Conservation (phyloP, 2,329 filamentous ascomycete species). For the Hypoxylon sp. region DNA sequence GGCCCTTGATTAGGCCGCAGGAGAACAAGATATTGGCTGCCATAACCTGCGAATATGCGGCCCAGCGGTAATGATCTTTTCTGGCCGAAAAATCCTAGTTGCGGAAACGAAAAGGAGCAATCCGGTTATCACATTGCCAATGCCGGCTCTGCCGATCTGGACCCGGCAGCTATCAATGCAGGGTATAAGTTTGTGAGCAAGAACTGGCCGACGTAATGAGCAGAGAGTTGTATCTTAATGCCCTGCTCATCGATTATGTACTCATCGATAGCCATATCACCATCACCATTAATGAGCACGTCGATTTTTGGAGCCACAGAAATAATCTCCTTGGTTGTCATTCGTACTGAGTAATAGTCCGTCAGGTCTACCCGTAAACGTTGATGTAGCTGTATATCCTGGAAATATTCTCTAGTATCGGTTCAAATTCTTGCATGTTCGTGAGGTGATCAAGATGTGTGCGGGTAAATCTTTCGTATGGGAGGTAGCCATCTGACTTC, state of each 20-base stretch:
- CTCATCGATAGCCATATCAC: conserved; percentile 47
- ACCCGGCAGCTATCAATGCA: conserved; percentile 57
- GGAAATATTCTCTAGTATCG: conserved; percentile 42
- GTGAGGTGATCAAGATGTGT: conserved; percentile 49
- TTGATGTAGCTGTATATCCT: conserved; percentile 46
- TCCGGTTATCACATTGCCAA: conserved; percentile 61
- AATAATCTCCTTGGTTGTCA: conserved; percentile 43
- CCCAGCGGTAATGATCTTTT: conserved; percentile 58
- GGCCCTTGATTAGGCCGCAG: conserved; percentile 54
- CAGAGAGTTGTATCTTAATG: conserved; percentile 60
- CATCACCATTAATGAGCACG: conserved; percentile 49
- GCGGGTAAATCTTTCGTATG: conserved; percentile 42
- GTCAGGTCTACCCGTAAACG: conserved; percentile 48
- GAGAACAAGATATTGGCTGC: conserved; percentile 63
- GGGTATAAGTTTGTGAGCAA: conserved; percentile 63
- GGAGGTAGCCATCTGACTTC: conserved; percentile 44
- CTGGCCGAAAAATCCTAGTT: conserved; percentile 59
- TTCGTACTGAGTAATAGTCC: conserved; percentile 46
- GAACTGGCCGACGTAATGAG: conserved; percentile 66
- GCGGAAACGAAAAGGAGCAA: conserved; percentile 60
- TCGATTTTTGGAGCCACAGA: conserved; percentile 44
- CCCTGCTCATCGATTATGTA: conserved; percentile 49
- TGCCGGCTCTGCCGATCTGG: conserved; percentile 52
- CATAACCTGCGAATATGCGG: conserved; percentile 64
- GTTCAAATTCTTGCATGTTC: conserved; percentile 46